These are phyloP conservation scores for Leonotis leonurus DNA, from an alignment of 257 asterid species.

Conservation along the genomic window DNA sequence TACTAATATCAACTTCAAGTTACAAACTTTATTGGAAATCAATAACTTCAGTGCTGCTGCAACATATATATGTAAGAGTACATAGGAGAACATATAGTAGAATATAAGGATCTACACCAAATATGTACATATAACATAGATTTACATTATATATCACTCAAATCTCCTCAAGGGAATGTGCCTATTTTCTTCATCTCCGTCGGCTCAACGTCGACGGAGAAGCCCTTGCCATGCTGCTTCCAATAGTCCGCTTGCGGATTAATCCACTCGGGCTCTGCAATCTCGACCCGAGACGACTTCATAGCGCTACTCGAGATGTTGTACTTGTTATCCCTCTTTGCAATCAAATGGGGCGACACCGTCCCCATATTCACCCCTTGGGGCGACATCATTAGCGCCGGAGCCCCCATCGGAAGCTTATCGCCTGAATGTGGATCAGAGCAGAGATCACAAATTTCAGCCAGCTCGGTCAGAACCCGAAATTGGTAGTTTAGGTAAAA, in stretches of 20 bases:
- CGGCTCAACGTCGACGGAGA: conserved; percentile 33
- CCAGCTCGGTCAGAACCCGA: too few species aligned
- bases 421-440: too few species aligned
- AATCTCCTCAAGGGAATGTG: conserved; percentile 29
- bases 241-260: conserved; percentile 73
- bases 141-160: too few species aligned
- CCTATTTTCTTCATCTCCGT: conserved; percentile 38
- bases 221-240: conserved; percentile 65
- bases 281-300: conserved; percentile 31
- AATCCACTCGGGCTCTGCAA: conserved; percentile 51
- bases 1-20: too few species aligned
- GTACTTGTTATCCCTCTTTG: conserved; percentile 46
- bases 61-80: too few species aligned
- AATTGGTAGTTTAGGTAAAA: too few species aligned
- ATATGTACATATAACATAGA: too few species aligned
- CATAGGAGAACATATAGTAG: too few species aligned
- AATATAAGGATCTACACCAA: too few species aligned
- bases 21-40: too few species aligned
- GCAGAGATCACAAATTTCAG: too few species aligned
- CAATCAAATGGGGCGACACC: conserved; percentile 37
- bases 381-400: conserved; percentile 73
- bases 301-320: conserved; percentile 40
- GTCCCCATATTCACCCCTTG: conserved; percentile 42
- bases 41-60: too few species aligned
- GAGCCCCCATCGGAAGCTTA: conserved; percentile 61